Evolutionary conservation across 2,329 filamentous ascomycete species (phyloP).

Genomic region (Curvularia hawaiiensis): DNA sequence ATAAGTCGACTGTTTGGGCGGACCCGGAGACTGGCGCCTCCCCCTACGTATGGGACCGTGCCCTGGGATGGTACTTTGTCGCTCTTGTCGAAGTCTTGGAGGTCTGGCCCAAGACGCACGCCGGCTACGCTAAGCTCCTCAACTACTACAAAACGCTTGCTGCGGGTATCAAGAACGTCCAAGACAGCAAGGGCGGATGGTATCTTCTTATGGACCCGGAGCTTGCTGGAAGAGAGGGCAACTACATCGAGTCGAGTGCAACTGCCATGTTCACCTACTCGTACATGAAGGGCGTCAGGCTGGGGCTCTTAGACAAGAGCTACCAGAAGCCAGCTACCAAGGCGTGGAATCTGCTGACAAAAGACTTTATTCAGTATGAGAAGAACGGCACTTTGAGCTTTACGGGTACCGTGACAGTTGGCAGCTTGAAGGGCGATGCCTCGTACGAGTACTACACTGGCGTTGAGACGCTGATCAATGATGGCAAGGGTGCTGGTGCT

Average conservation of each 20-base stretch:
- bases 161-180: conserved; percentile 49
- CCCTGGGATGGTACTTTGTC: conserved; percentile 48
- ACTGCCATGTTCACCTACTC: conserved; percentile 57
- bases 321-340: conserved; percentile 50
- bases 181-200: conserved; percentile 59
- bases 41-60: conserved; percentile 47
- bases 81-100: conserved; percentile 56
- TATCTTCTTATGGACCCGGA: conserved; percentile 62
- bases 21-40: conserved; percentile 43
- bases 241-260: conserved; percentile 66
- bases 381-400: conserved; percentile 56
- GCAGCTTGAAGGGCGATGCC: conserved; percentile 56
- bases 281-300: conserved; percentile 43
- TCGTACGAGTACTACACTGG: conserved; percentile 55
- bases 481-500: conserved; percentile 50
- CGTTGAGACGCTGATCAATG: conserved; percentile 43
- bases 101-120: conserved; percentile 49
- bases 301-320: conserved; percentile 38
- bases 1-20: conserved; percentile 44
- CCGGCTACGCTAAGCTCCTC: conserved; percentile 45
- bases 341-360: conserved; percentile 52
- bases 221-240: conserved; percentile 54
- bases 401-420: conserved; percentile 59
- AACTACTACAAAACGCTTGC: conserved; percentile 51
- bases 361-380: conserved; percentile 54